Conservation (phyloP, 225 moss, liverwort and hornwort species). For the Marchantia polymorpha region DNA sequence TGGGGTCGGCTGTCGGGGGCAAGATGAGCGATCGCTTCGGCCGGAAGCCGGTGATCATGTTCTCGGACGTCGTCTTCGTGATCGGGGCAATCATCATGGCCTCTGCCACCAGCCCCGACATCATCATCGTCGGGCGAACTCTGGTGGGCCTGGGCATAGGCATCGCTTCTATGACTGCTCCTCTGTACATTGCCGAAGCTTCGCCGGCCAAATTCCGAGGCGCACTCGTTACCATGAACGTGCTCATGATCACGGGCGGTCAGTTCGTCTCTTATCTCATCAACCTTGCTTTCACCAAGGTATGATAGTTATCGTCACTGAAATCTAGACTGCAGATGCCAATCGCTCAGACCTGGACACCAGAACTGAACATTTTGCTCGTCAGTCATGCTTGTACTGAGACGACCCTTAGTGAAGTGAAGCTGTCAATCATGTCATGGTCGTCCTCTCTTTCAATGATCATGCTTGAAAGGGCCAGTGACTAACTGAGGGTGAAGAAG, state of each 20-base stretch:
- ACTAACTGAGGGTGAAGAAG: too few species aligned
- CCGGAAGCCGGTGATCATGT: conserved; percentile 55
- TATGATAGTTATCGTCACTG: neutral
- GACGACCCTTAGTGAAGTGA: too few species aligned
- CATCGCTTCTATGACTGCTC: conserved; percentile 83
- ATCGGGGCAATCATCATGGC: conserved; percentile 85
- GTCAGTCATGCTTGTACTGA: too few species aligned
- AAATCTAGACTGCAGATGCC: too few species aligned
- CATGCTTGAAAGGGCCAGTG: too few species aligned
- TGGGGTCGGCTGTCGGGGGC: conserved; percentile 80
- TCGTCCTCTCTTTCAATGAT: too few species aligned
- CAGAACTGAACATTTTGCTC: too few species aligned
- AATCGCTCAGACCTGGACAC: too few species aligned
- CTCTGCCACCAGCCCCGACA: conserved; percentile 45
- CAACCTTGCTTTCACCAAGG: conserved; percentile 79
- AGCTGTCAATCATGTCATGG: too few species aligned
- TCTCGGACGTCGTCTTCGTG: conserved; percentile 20
- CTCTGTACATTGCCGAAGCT: conserved; percentile 89
- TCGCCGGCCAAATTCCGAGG: conserved; percentile 73
- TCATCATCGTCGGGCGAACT: conserved; percentile 68
- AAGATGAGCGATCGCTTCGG: conserved; percentile 54
- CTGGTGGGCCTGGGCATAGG: conserved; percentile 85
- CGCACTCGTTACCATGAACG: conserved; percentile 73
- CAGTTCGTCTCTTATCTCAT: conserved; percentile 68
- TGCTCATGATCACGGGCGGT: conserved; percentile 81